Evolutionary conservation across 2,329 filamentous ascomycete genomes (phyloP), one percentile per base, ranked within the genome.

Genomic region (Ceratocystis diversiconidia): DNA sequence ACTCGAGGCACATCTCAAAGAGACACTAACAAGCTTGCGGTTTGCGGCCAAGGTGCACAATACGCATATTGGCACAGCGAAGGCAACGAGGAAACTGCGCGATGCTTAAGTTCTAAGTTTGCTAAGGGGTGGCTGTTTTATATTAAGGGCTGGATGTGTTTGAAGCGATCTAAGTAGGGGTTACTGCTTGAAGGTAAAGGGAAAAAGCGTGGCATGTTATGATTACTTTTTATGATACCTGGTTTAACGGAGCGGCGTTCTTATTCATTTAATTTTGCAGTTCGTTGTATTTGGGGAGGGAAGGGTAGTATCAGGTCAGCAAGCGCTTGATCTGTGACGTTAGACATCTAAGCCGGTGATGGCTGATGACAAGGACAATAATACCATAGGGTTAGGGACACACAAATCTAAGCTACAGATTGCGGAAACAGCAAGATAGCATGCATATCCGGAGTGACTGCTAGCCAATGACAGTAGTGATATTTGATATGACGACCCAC

Each of bases 41-140:
- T 99, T 99, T 75, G 94, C 94, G 17, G 95, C 90, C 43, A 97
- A 96, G 82, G 86, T 92, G 69, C 85, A 90, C 76, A 95, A 95
- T 73, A 95, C 91, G 30, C 90, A 95, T 71, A 95, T 96, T 71
- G 91, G 91, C 67, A 92, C 90, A 0, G 91, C 91, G 52, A 95
- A 88, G 78, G 85, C 85, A 68, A 85, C 85, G 63, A 85, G 84
- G 70, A 88, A 85, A 75, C 76, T 82, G 68, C 59, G 41, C 48
- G 63, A 67, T 59, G 62, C 63, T 15, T 61, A 15, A 10, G 36
- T 46, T 1, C 5, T 43, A 22, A 1, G 48, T 5, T 22, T 5
- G n/a, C n/a, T 1, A 5, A 6, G 30, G n/a, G n/a, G 3, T 41
- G n/a, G 32, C 52, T 32, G 52, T 32, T 52, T 43, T 43, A 55